Evolutionary conservation across 805 yeast genomes (phyloP).

Genomic region (Starmerella sp.): DNA sequence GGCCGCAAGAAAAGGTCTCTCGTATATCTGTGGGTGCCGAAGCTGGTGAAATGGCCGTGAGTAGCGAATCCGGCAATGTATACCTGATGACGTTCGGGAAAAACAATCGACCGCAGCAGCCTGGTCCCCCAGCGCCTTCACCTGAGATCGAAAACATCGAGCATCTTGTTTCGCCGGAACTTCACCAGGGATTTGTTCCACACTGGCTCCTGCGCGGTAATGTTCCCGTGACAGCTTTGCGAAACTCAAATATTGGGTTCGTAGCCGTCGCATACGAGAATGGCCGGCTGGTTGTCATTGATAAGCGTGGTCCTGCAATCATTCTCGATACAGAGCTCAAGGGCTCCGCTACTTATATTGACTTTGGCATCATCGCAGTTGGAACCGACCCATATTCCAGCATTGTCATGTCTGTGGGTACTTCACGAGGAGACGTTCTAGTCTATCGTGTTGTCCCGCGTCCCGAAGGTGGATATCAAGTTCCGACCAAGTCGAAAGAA

Average conservation of each 20-base stretch:
- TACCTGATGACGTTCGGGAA: slow-evolving; percentile 60
- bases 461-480: slow-evolving; percentile 38
- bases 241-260: slow-evolving; percentile 69
- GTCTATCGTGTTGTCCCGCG: slow-evolving; percentile 57
- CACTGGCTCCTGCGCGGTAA: slow-evolving; percentile 34
- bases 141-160: slow-evolving; percentile 34
- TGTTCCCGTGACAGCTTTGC: slow-evolving; percentile 48
- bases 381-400: slow-evolving; percentile 62
- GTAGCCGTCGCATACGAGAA: slow-evolving; percentile 60
- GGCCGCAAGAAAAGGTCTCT: slow-evolving; percentile 36
- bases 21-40: slow-evolving; percentile 66
- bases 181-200: slow-evolving; percentile 56
- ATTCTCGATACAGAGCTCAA: slow-evolving; percentile 34
- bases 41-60: slow-evolving; percentile 62
- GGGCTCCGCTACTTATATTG: slow-evolving; percentile 43
- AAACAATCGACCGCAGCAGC: slow-evolving; percentile 30
- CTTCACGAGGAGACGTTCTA: slow-evolving; percentile 59
- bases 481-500: slow-evolving; percentile 34
- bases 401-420: slow-evolving; percentile 65
- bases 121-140: slow-evolving; percentile 16
- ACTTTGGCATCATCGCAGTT: slow-evolving; percentile 60
- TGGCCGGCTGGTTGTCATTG: slow-evolving; percentile 67
- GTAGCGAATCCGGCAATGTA: slow-evolving; percentile 60
- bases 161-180: slow-evolving; percentile 40
- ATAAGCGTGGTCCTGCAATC: slow-evolving; percentile 62